A percentile compares a stretch with the other conserved stretches of the same genome.
phyloP scores from a whole-genome alignment of 1,139 yeast species.

The Scheffersomyces quercinus region DNA sequence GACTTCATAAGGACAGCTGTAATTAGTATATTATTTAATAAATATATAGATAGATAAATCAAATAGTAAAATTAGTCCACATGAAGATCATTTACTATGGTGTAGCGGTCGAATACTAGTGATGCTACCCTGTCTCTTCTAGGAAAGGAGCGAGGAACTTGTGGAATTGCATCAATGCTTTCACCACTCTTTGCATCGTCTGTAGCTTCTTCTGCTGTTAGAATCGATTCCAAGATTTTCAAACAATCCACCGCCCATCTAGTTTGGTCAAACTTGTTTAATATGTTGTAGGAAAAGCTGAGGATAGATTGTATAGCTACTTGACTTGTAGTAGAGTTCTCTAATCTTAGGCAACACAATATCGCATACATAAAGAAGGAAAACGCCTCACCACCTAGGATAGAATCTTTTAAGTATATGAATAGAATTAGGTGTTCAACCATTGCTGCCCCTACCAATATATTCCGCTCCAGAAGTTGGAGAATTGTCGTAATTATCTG shows the following conservation, averaged over 20 bases:
- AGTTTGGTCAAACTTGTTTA: constrained; percentile 2
- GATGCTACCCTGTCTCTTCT: constrained; percentile 24
- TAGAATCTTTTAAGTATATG: constrained; percentile 31
- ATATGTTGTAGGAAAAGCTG: constrained; percentile 14
- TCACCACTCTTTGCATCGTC: too few relatives aligned
- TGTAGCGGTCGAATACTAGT: constrained; percentile 28
- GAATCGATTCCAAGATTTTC: too few relatives aligned
- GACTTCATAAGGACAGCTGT: constrained; percentile 7
- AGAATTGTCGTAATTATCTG: constrained; percentile 35
- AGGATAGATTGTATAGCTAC: constrained; percentile 27
- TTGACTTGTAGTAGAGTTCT: constrained; percentile 42
- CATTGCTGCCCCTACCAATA: constrained; percentile 38
- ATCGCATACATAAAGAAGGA: constrained; percentile 35
- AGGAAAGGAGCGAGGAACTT: too few relatives aligned
- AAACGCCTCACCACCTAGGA: constrained; percentile 12
- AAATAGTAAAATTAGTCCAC: neutral
- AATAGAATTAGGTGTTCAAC: constrained; percentile 36
- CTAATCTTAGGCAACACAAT: constrained; percentile 42
- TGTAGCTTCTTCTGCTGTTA: too few relatives aligned
- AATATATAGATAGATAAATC: neutral
- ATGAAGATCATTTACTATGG: constrained; percentile 26
- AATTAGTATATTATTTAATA: constrained; percentile 4
- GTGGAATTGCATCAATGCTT: too few relatives aligned
- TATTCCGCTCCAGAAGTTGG: constrained; percentile 32
- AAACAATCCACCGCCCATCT: too few relatives aligned